phyloP scores from a whole-genome alignment of 148 eudicot genomes.

The Mesembryanthemum crystallinum region DNA sequence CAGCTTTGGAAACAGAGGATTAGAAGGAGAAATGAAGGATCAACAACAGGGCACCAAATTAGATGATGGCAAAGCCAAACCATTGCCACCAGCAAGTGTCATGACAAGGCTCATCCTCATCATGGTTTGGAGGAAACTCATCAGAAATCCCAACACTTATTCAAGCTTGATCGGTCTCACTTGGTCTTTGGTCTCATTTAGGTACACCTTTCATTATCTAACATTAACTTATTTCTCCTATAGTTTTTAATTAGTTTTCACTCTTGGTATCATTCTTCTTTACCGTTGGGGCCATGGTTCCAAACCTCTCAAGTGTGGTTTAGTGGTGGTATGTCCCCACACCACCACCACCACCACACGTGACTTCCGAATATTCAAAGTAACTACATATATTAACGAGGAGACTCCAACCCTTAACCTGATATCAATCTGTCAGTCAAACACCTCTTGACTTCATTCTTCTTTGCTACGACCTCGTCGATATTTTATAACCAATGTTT shows the following conservation, averaged over 20 bases:
- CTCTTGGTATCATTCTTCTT: no score
- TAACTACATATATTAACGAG: no score
- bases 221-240: not conserved
- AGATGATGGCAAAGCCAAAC: slow-evolving; percentile 42
- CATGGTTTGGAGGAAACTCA: slow-evolving; percentile 98
- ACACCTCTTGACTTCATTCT: no score
- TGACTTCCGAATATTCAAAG: no score
- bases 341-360: no score
- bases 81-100: slow-evolving; percentile 85
- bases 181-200: slow-evolving; percentile 89
- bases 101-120: slow-evolving; percentile 95
- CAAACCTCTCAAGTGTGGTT: no score
- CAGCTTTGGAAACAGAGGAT: slow-evolving; percentile 63
- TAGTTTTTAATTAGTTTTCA: not conserved
- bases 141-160: slow-evolving; percentile 93
- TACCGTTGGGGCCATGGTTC: no score
- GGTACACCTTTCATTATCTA: slow-evolving; percentile 32
- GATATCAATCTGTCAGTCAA: no score
- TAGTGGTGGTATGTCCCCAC: no score
- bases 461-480: no score
- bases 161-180: slow-evolving; percentile 85
- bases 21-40: slow-evolving; percentile 36
- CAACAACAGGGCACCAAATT: slow-evolving; percentile 24
- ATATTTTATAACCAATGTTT: no score
- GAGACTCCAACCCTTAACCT: no score